phyloP scores from a whole-genome alignment of 2,329 filamentous ascomycete genomes.

The Sclerotinia minor region DNA sequence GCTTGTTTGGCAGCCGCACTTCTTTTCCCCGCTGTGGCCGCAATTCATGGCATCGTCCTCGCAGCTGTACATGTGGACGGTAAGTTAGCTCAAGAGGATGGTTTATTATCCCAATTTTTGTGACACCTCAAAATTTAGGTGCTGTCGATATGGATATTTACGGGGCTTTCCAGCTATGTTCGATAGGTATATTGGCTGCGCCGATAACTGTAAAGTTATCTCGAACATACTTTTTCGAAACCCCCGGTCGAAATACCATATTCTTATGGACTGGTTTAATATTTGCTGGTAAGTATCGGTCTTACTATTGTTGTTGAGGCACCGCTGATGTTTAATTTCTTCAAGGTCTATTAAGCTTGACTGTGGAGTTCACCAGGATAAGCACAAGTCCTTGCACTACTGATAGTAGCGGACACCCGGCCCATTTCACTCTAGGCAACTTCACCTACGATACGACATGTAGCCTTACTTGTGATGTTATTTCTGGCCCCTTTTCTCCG shows the following conservation, averaged over 20 bases:
- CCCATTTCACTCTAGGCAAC: conserved; percentile 41
- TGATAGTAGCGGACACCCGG: conserved; percentile 43
- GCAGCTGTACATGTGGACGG: conserved; percentile 59
- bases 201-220: conserved; percentile 63
- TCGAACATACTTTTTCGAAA: conserved; percentile 59
- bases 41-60: conserved; percentile 63
- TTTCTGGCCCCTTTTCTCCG: conserved; percentile 53
- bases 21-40: conserved; percentile 63
- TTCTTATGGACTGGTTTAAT: conserved; percentile 65
- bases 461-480: conserved; percentile 49
- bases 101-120: background rate
- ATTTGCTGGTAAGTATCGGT: conserved; percentile 52
- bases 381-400: conserved; percentile 48
- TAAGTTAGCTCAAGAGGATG: conserved; percentile 42
- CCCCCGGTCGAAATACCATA: conserved; percentile 63
- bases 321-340: conserved; percentile 15
- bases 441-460: conserved; percentile 52
- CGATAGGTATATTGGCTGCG: conserved; percentile 64
- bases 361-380: conserved; percentile 63
- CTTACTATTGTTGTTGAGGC: background rate
- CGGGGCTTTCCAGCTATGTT: conserved; percentile 66
- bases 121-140: conserved; percentile 43
- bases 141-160: conserved; percentile 69
- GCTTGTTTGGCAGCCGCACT: conserved; percentile 64
- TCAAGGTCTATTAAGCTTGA: conserved; percentile 58